Evolutionary conservation across 805 yeast species (phyloP).

Genomic region (Myxozyma melibiosi): DNA sequence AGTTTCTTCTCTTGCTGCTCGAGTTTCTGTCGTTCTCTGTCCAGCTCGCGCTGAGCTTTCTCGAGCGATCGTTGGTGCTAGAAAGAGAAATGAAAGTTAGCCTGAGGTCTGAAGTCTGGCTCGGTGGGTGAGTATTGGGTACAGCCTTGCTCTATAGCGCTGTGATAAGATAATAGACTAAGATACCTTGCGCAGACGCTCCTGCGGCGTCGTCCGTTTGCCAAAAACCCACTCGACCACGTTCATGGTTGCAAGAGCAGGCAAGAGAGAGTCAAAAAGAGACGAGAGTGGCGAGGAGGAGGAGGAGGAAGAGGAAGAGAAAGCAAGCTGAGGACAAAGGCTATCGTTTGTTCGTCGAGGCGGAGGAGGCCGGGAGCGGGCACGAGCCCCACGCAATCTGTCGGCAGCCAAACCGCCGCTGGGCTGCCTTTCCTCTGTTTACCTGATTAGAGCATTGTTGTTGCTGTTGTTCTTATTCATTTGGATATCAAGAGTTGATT

Average conservation of each 20-base stretch:
- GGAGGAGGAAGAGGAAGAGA: background rate
- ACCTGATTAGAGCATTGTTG: too few relatives aligned
- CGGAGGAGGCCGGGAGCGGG: slow-evolving; percentile 6
- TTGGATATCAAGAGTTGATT: too few relatives aligned
- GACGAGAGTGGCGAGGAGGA: background rate
- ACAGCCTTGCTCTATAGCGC: too few relatives aligned
- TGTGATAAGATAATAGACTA: background rate
- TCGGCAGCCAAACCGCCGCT: too few relatives aligned
- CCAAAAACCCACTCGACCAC: slow-evolving; percentile 95
- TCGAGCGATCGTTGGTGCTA: slow-evolving; percentile 93
- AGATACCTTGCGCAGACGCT: slow-evolving; percentile 71
- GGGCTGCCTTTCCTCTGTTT: too few relatives aligned
- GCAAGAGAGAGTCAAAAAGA: background rate
- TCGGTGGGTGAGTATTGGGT: slow-evolving; percentile 31
- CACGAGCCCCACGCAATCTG: background rate
- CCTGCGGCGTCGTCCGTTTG: slow-evolving; percentile 90
- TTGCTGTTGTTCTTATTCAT: too few relatives aligned
- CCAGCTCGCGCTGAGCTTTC: slow-evolving; percentile 89
- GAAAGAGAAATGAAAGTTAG: background rate
- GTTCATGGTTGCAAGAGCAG: slow-evolving; percentile 48
- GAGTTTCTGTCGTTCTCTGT: slow-evolving; percentile 80
- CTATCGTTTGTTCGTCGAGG: too few relatives aligned
- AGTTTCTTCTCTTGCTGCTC: slow-evolving; percentile 92
- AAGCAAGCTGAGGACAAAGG: too few relatives aligned
- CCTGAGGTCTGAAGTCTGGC: background rate